These are phyloP conservation scores for Dissophora ornata DNA, from an alignment of 192 early-diverging fungal species.

Conservation along the genomic window DNA sequence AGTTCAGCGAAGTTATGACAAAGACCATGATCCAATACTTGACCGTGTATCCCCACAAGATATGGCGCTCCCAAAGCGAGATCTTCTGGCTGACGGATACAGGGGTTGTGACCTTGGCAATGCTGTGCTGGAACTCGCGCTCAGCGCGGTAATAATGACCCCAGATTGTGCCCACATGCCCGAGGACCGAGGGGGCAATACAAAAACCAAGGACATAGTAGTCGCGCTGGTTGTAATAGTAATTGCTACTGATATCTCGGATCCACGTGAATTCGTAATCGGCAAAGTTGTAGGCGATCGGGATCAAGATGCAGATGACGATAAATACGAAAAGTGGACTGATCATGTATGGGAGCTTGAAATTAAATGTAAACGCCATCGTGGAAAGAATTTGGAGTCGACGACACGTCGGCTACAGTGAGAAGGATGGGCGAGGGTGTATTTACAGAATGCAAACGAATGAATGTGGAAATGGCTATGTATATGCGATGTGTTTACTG, in stretches of 20 bases:
- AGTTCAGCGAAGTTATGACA: conserved; percentile 25
- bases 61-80: conserved; percentile 52
- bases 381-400: neutral
- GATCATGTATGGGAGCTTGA: conserved; percentile 17
- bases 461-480: too few species aligned
- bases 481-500: too few species aligned
- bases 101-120: conserved; percentile 48
- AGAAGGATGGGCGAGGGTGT: too few species aligned
- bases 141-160: conserved; percentile 53
- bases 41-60: conserved; percentile 51
- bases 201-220: conserved; percentile 39
- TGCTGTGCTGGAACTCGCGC: conserved; percentile 53
- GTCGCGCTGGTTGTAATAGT: conserved; percentile 35
- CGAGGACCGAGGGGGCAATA: conserved; percentile 32
- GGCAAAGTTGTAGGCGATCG: conserved; percentile 34
- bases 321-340: conserved; percentile 38
- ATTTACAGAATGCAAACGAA: too few species aligned
- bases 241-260: conserved; percentile 20
- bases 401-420: neutral
- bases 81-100: conserved; percentile 46
- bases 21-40: conserved; percentile 49
- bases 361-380: conserved; percentile 26
- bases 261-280: conserved; percentile 43
- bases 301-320: conserved; percentile 30
- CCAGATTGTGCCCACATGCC: conserved; percentile 49